phyloP scores from a whole-genome alignment of 2,329 filamentous ascomycete genomes.

The Fusarium proliferatum region DNA sequence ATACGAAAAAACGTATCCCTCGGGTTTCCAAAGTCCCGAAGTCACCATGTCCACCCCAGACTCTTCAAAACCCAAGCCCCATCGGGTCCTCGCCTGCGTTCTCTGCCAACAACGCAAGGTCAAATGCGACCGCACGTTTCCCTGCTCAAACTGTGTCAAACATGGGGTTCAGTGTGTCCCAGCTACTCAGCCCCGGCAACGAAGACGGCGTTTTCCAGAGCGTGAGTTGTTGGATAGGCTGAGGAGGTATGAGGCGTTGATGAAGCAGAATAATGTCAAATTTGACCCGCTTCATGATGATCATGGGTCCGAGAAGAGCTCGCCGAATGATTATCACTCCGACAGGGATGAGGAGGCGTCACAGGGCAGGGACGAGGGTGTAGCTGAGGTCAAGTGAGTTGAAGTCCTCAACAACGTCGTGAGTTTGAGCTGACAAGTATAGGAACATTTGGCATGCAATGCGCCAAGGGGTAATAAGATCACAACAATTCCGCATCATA shows the following conservation, averaged over 20 bases:
- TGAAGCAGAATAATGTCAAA: constrained; percentile 63
- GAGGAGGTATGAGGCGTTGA: constrained; percentile 65
- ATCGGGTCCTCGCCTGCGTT: constrained; percentile 60
- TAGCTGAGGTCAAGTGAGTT: constrained; percentile 30
- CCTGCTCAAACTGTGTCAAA: constrained; percentile 66
- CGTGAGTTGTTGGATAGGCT: constrained; percentile 67
- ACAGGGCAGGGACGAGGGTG: not conserved
- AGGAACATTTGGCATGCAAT: constrained; percentile 22
- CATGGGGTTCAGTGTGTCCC: constrained; percentile 57
- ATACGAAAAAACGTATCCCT: rapidly evolving
- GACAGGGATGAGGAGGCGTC: constrained; percentile 9
- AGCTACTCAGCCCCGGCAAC: constrained; percentile 49
- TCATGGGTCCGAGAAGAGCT: not conserved
- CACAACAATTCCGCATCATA: rapidly evolving
- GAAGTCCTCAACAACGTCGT: rapidly evolving
- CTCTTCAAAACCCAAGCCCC: constrained; percentile 26
- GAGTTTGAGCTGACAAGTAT: not conserved
- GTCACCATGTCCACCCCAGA: constrained; percentile 8
- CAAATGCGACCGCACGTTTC: constrained; percentile 69
- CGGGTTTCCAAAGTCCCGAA: not conserved
- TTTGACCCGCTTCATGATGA: constrained; percentile 60
- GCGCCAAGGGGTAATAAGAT: constrained; percentile 7
- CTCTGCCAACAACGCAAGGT: constrained; percentile 74
- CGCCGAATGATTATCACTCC: not conserved
- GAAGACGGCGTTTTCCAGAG: constrained; percentile 63